phyloP scores from a whole-genome alignment of 139 green algal genomes.

The Gonium pectorale region DNA sequence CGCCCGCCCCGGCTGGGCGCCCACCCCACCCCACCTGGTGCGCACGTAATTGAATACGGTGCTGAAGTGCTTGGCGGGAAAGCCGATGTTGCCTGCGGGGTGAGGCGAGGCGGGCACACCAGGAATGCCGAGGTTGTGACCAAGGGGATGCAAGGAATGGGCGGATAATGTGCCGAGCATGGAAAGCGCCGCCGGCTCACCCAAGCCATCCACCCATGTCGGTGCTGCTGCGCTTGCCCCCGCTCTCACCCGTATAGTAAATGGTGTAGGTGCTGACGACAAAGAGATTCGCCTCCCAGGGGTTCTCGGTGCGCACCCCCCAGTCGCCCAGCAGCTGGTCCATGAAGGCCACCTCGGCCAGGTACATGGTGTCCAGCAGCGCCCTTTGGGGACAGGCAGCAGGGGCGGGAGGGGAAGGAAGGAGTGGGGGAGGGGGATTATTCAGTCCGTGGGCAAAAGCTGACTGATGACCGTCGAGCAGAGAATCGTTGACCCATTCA shows the following conservation, averaged over 20 bases:
- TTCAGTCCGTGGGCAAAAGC: too few relatives aligned
- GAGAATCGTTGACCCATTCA: too few relatives aligned
- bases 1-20: too few relatives aligned
- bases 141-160: too few relatives aligned
- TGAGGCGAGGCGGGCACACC: neutral
- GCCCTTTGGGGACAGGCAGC: neutral
- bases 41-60: conserved; percentile 36
- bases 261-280: conserved; percentile 40
- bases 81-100: conserved; percentile 46
- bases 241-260: conserved; percentile 26
- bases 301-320: conserved; percentile 49
- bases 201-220: too few relatives aligned
- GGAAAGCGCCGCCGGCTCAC: too few relatives aligned
- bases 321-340: conserved; percentile 25
- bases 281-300: conserved; percentile 60
- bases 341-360: conserved; percentile 34
- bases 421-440: neutral
- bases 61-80: conserved; percentile 10
- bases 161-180: too few relatives aligned
- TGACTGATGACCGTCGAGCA: too few relatives aligned
- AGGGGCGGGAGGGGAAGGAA: neutral
- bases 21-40: neutral
- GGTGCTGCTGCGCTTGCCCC: neutral
- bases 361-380: conserved; percentile 44
- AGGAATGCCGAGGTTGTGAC: too few relatives aligned